These are phyloP conservation scores for Dryadomyces quercivorus DNA, from an alignment of 2,329 filamentous ascomycete genomes.

Conservation along the genomic window DNA sequence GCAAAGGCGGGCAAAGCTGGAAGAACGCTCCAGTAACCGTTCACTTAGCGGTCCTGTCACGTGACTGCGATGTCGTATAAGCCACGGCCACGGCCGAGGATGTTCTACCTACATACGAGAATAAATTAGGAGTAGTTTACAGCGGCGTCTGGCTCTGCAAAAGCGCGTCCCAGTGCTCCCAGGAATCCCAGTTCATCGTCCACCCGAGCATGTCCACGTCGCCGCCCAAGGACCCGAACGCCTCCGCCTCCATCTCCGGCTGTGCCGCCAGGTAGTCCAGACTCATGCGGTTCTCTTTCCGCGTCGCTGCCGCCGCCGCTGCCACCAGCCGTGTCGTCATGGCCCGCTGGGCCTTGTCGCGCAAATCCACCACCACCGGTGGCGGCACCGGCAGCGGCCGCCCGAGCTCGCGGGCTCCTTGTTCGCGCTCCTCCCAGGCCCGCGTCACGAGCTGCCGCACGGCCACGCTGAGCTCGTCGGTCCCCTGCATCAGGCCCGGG, in stretches of 20 bases:
- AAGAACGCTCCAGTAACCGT: not conserved
- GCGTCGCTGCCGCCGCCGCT: not conserved
- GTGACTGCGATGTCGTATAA: not conserved
- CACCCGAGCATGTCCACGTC: constrained; percentile 8
- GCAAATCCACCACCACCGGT: not conserved
- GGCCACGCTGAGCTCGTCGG: constrained; percentile 10
- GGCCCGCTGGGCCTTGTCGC: not conserved
- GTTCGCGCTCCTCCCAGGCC: constrained; percentile 14
- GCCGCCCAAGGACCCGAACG: not conserved
- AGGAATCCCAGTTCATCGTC: constrained; percentile 9
- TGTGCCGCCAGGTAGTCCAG: not conserved
- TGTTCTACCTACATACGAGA: too few species aligned
- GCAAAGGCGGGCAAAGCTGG: not conserved
- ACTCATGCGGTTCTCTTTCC: not conserved
- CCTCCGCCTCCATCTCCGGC: not conserved
- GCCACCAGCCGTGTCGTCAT: not conserved
- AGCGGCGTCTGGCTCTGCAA: not conserved
- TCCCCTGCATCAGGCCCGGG: constrained; percentile 6
- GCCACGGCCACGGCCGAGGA: not conserved
- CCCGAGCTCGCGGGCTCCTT: constrained; percentile 4
- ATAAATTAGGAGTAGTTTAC: too few species aligned
- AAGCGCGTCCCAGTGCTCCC: constrained; percentile 10
- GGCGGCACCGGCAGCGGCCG: constrained; percentile 2
- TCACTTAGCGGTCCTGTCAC: not conserved
- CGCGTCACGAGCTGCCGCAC: constrained; percentile 13